Evolutionary conservation across 805 yeast genomes (phyloP).

Genomic region (Wickerhamiella brachini): DNA sequence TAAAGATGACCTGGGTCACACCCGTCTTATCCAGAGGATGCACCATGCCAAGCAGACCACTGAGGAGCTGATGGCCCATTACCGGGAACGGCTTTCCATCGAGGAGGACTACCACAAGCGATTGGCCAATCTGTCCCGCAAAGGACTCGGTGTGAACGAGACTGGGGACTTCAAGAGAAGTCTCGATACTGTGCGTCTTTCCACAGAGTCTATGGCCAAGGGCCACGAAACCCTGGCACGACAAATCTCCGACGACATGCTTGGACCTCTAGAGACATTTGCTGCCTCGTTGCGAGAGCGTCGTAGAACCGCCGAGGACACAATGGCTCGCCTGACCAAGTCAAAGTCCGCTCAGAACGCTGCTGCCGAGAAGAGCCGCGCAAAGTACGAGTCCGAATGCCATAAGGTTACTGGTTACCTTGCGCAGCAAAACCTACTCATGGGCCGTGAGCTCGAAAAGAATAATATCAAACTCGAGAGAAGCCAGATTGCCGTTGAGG

Average conservation of each 20-base stretch:
- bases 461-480: conserved; percentile 42
- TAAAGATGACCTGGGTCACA: conserved; percentile 45
- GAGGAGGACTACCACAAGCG: conserved; percentile 61
- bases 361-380: conserved; percentile 25
- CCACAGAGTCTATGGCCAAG: conserved; percentile 44
- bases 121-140: conserved; percentile 37
- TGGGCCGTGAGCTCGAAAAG: conserved; percentile 60
- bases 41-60: conserved; percentile 46
- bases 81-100: conserved; percentile 40
- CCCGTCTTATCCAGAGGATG: conserved; percentile 40
- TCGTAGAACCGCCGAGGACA: conserved; percentile 42
- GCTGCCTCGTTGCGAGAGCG: conserved; percentile 37
- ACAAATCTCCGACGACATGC: conserved; percentile 38
- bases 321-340: conserved; percentile 39
- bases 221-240: conserved; percentile 40
- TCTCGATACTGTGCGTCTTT: conserved; percentile 42
- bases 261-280: conserved; percentile 41
- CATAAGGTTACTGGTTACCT: conserved; percentile 42
- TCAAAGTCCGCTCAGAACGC: conserved; percentile 29
- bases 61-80: conserved; percentile 35
- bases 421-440: conserved; percentile 51
- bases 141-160: conserved; percentile 41
- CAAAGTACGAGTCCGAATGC: conserved; percentile 44
- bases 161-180: conserved; percentile 46
- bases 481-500: conserved; percentile 30